Conservation (phyloP, 2,329 filamentous ascomycete species). For the Penicillium crustosum region DNA sequence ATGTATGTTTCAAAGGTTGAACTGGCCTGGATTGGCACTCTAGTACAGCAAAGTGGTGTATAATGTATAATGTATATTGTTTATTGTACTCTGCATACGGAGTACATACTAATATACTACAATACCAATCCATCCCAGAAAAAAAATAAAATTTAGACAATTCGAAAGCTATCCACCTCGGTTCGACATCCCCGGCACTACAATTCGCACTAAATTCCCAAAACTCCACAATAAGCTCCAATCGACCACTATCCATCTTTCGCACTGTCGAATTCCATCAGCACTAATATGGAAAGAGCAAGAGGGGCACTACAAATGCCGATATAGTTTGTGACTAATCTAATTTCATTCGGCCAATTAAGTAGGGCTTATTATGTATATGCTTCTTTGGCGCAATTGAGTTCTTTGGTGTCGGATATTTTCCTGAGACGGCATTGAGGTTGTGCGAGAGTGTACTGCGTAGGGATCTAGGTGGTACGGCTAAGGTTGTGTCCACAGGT, state of each 20-base stretch:
- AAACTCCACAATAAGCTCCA: not conserved
- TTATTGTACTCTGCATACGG: not conserved
- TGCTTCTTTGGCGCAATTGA: not conserved
- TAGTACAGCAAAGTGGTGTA: not conserved
- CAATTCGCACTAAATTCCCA: not conserved
- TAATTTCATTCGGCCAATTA: not conserved
- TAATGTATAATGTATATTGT: not conserved
- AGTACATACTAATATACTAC: not conserved
- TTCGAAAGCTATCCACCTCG: not conserved
- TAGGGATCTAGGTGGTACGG: not conserved
- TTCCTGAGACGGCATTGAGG: not conserved
- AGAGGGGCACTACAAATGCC: not conserved
- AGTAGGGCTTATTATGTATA: not conserved
- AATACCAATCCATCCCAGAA: not conserved
- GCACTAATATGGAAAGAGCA: not conserved
- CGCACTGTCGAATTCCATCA: constrained; percentile 3
- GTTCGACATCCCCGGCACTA: not conserved
- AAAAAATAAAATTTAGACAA: not conserved
- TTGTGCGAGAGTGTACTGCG: not conserved
- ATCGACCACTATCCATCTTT: not conserved
- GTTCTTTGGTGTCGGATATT: not conserved
- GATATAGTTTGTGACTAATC: not conserved
- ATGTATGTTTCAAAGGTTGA: not conserved
- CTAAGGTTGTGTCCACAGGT: not conserved
- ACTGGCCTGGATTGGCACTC: not conserved